A percentile compares a stretch with the other conserved stretches of the same genome.
Conservation (phyloP, 2,329 filamentous ascomycete genomes). For the Pseudogymnoascus sp. region DNA sequence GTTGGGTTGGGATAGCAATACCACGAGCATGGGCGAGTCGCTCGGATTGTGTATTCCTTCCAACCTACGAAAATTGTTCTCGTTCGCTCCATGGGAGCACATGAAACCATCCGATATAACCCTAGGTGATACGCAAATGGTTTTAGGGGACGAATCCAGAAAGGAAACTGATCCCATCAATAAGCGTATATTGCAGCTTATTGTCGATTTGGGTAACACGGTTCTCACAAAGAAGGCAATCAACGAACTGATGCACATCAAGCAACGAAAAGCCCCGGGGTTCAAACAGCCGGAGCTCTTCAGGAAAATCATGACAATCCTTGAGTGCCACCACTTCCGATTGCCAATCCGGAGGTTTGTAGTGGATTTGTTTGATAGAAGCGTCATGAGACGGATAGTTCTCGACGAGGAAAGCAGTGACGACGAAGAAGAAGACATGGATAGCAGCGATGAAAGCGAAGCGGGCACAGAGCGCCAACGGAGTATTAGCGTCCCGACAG, state of each 20-base stretch:
- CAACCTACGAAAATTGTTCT: conserved; percentile 71
- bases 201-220: conserved; percentile 86
- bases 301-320: conserved; percentile 72
- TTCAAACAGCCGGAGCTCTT: conserved; percentile 76
- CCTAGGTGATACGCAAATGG: conserved; percentile 39
- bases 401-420: conserved; percentile 52
- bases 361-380: conserved; percentile 89
- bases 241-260: conserved; percentile 72
- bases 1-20: conserved; percentile 87
- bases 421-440: conserved; percentile 27
- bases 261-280: conserved; percentile 63
- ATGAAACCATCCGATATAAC: conserved; percentile 26
- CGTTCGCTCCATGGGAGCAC: conserved; percentile 53
- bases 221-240: conserved; percentile 85
- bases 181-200: conserved; percentile 71
- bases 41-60: conserved; percentile 82
- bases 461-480: conserved; percentile 48
- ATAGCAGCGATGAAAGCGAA: conserved; percentile 37
- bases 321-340: conserved; percentile 85
- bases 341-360: conserved; percentile 82
- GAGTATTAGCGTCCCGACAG: conserved; percentile 36
- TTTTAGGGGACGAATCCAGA: conserved; percentile 38
- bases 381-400: conserved; percentile 75
- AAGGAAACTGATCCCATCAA: conserved; percentile 55
- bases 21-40: conserved; percentile 73